These are phyloP conservation scores for Mycena floridula DNA, from an alignment of 768 basidiomycete genomes.

Conservation along the genomic window DNA sequence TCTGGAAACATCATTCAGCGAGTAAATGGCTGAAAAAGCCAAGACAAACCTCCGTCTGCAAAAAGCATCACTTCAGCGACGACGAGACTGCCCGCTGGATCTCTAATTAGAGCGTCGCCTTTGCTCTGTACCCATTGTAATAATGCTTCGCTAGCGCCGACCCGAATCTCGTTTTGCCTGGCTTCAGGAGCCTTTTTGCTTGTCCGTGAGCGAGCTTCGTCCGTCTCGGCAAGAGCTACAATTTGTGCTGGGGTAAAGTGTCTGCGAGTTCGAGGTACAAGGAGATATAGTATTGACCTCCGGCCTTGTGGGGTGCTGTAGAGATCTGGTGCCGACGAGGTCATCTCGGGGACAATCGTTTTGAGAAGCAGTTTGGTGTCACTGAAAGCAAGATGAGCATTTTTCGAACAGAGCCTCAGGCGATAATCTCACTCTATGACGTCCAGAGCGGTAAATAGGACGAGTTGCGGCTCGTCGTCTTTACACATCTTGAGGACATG, in stretches of 20 bases:
- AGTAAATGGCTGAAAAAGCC: not conserved
- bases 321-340: slow-evolving; percentile 48
- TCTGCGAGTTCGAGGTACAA: slow-evolving; percentile 75
- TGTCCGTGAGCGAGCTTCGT: slow-evolving; percentile 57
- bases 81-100: slow-evolving; percentile 76
- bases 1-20: slow-evolving; percentile 35
- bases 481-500: slow-evolving; percentile 84
- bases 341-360: slow-evolving; percentile 68
- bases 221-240: slow-evolving; percentile 64
- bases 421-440: slow-evolving; percentile 67
- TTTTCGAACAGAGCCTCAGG: not conserved
- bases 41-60: slow-evolving; percentile 70
- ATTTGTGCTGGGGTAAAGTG: slow-evolving; percentile 88
- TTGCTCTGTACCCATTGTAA: slow-evolving; percentile 63
- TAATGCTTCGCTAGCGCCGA: slow-evolving; percentile 67
- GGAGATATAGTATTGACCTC: slow-evolving; percentile 74
- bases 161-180: slow-evolving; percentile 65
- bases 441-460: slow-evolving; percentile 86
- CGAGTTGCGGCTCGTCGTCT: slow-evolving; percentile 86
- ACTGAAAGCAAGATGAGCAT: slow-evolving; percentile 28
- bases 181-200: slow-evolving; percentile 74
- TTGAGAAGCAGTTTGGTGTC: slow-evolving; percentile 89
- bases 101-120: slow-evolving; percentile 57
- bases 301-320: slow-evolving; percentile 68
- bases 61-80: slow-evolving; percentile 80